Evolutionary conservation across 495 filamentous ascomycete genomes (phyloP), one percentile per base, ranked within the genome.

Genomic region (Penicillium arizonense): DNA sequence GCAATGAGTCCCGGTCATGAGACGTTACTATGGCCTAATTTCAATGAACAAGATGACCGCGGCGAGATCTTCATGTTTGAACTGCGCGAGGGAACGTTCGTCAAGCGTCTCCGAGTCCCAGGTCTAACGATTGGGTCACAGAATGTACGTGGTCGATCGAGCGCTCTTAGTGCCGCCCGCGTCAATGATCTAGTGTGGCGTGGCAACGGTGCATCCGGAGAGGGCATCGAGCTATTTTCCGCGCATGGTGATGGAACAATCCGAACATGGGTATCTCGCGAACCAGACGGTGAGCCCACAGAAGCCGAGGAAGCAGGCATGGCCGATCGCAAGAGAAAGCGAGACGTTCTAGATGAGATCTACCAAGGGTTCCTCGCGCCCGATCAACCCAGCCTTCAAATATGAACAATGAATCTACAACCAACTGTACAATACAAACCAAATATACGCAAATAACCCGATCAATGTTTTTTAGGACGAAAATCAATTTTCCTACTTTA

Each of bases 161-260:
- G 57, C 47, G 65, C 71, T 12, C 61, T 74, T 20, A 75, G 70
- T 50, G 69, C 82, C 13, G 80, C 71, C 40, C 84, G 85, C 12
- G 81, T 88, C 26, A 88, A 87, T 21, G 83, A 79, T 32, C 69
- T 95, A 11, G 85, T 77, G 4, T 96, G 86, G 88, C 80, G 86
- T 58, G 82, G 82, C 1, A 77, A 74, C 35, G 75, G 73, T 13
- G 74, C 63, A 0, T 69, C 69, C 2, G 77, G 75, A 1, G 68
- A 75, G 53, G 73, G 75, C 0, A 32, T 80, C 9, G 77, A 79
- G 33, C 50, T 80, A 26, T 80, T 80, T 59, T 80, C 78, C 8
- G 78, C 77, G 3, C 77, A 80, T 49, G 77, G 77, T 0, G 76
- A 82, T 52, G 78, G 78, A 4, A 73, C 74, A 0, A 77, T 82